Evolutionary conservation across 2,329 filamentous ascomycete genomes (phyloP).

Genomic region (Volutella citrinella): DNA sequence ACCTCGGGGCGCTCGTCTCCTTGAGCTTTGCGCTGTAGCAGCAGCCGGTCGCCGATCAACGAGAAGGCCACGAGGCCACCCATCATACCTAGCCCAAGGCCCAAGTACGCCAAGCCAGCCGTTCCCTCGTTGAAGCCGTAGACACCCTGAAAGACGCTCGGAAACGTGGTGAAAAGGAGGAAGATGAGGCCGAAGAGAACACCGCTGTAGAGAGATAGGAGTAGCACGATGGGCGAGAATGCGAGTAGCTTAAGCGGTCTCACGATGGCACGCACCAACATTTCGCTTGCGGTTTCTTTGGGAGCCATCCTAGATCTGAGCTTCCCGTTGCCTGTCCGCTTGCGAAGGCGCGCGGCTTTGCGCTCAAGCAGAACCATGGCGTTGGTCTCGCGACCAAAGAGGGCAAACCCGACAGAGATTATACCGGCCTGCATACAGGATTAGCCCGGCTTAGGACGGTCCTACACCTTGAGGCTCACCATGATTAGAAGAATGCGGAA

Average conservation of each 20-base stretch:
- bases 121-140: constrained; percentile 29
- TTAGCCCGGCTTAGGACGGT: no score
- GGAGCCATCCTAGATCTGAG: constrained; percentile 10
- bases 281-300: constrained; percentile 12
- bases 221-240: constrained; percentile 51
- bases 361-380: constrained; percentile 5
- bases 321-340: constrained; percentile 13
- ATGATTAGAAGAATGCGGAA: constrained; percentile 48
- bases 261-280: constrained; percentile 31
- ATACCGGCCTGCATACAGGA: neutral
- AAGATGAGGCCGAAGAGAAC: constrained; percentile 36
- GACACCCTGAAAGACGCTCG: constrained; percentile 31
- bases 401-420: neutral
- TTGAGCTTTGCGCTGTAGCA: neutral
- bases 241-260: constrained; percentile 47
- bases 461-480: constrained; percentile 13
- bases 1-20: constrained; percentile 37
- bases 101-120: constrained; percentile 45
- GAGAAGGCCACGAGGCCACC: constrained; percentile 20
- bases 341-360: constrained; percentile 7
- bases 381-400: constrained; percentile 29
- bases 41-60: constrained; percentile 14
- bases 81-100: constrained; percentile 40
- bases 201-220: constrained; percentile 35
- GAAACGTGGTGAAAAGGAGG: constrained; percentile 35